Evolutionary conservation across 1,139 yeast species (phyloP).

Genomic region (Yamadazyma sp.): DNA sequence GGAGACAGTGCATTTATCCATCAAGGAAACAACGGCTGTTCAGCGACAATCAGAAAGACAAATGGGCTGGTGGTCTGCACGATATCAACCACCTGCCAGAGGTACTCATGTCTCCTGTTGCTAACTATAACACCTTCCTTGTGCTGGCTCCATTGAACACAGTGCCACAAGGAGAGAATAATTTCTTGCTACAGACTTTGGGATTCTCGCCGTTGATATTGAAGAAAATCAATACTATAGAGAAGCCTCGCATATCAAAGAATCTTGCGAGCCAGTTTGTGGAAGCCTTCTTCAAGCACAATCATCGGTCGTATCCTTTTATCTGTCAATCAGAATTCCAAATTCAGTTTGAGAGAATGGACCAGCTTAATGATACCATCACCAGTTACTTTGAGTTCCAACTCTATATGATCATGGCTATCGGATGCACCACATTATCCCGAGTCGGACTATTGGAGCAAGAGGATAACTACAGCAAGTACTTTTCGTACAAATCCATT

Average conservation of each 20-base stretch:
- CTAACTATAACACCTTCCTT: background rate
- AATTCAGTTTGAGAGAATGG: slow-evolving; percentile 19
- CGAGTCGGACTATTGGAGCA: slow-evolving; percentile 34
- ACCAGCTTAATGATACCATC: slow-evolving; percentile 6
- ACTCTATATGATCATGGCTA: slow-evolving; percentile 48
- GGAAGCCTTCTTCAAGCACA: slow-evolving; percentile 42
- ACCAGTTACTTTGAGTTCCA: slow-evolving; percentile 23
- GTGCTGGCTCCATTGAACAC: background rate
- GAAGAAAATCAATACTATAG: slow-evolving; percentile 2
- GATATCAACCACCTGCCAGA: too few relatives aligned
- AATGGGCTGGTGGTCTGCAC: too few relatives aligned
- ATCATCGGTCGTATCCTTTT: slow-evolving; percentile 44
- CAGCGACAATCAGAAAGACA: too few relatives aligned
- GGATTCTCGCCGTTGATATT: slow-evolving; percentile 10
- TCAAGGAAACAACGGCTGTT: background rate
- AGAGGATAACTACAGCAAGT: slow-evolving; percentile 24
- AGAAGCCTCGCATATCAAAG: slow-evolving; percentile 7
- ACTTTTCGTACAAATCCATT: slow-evolving; percentile 8
- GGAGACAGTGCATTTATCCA: slow-evolving; percentile 41
- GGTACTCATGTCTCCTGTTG: background rate
- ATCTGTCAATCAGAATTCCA: slow-evolving; percentile 37
- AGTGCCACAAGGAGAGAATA: background rate
- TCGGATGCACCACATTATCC: slow-evolving; percentile 48
- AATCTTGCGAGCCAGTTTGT: slow-evolving; percentile 12
- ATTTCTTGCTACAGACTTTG: slow-evolving; percentile 8